Evolutionary conservation across 768 basidiomycete species (phyloP), one percentile per base, ranked within the genome.

Genomic region (Lentinula sp.): DNA sequence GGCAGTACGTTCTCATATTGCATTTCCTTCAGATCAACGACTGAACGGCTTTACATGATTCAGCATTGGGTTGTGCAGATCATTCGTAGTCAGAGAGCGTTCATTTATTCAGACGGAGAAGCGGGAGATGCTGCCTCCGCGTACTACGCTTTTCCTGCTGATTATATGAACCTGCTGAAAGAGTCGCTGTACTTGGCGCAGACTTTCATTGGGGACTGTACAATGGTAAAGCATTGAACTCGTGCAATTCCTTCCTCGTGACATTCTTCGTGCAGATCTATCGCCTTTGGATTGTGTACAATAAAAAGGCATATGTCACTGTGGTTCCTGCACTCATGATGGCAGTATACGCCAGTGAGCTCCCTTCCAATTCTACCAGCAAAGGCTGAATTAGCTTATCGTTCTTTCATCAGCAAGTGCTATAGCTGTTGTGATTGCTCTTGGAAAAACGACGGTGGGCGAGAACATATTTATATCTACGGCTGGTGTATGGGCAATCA

Each of bases 11-110:
- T 16, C 5, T 43, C 37, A 37, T n/a, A 3, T 23, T 51, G 5
- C 23, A 11, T 51, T 28, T 51, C 16, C 23, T 18, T 21, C 28
- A 5, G 10, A 4, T 10, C 23, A 23, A 51, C 9, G 15, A 11
- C 21, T 8, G 15, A 31, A 21, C 15, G 9, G 31, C 15, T 34
- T 21, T 9, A 16, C 18, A 11, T 53, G 15, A 57, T 57, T 13
- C 35, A 57, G 55, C 55, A 57, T 42, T 57, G 55, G 55, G 55
- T 57, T 11, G 55, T 57, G n/a, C 55, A 57, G 15, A 57, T 57
- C 16, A 16, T 39, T 5, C 55, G 55, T 2, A 42, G 55, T 57
- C 55, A 57, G 18, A 16, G 40, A 28, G 55, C 55, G 40, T 57
- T 57, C 39, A 57, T 57, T 16, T 11, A 28, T 16, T 23, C 55